phyloP scores from a whole-genome alignment of 2,329 filamentous ascomycete species.

The Penicillium sp. region DNA sequence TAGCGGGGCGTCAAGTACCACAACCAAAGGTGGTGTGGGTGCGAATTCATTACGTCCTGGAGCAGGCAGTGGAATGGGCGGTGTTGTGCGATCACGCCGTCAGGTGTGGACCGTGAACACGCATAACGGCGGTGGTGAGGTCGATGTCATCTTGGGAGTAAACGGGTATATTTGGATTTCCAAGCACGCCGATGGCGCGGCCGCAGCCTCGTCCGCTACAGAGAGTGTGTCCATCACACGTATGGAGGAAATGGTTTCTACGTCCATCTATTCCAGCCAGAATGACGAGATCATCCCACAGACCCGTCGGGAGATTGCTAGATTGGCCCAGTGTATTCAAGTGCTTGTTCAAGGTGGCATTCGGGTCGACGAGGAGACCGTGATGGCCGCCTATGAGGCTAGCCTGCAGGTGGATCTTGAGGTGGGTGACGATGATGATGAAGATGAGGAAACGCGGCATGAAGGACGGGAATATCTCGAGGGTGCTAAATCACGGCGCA shows the following conservation, averaged over 20 bases:
- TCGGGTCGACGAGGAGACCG: conserved; percentile 83
- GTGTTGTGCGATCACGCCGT: conserved; percentile 74
- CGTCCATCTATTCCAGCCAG: conserved; percentile 87
- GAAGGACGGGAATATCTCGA: conserved; percentile 41
- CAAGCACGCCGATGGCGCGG: conserved; percentile 62
- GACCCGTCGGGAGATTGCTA: conserved; percentile 81
- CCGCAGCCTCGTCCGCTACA: conserved; percentile 38
- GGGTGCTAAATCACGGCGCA: conserved; percentile 34
- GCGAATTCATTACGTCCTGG: conserved; percentile 47
- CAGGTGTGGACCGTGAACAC: conserved; percentile 75
- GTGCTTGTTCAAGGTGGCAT: conserved; percentile 76
- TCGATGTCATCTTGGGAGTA: conserved; percentile 86
- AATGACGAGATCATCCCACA: conserved; percentile 75
- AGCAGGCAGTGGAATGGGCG: conserved; percentile 65
- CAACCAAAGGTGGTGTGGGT: conserved; percentile 27
- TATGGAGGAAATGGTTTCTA: conserved; percentile 79
- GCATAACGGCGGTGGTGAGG: conserved; percentile 46
- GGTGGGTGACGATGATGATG: conserved; percentile 35
- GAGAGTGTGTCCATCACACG: conserved; percentile 64
- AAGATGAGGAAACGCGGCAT: conserved; percentile 24
- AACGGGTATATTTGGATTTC: conserved; percentile 97
- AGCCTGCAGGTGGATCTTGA: conserved; percentile 62
- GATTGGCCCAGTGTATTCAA: conserved; percentile 73
- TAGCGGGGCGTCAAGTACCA: conserved; percentile 45
- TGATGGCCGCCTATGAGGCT: conserved; percentile 74